These are phyloP conservation scores for Hypomontagnella monticulosa DNA, from an alignment of 495 filamentous ascomycete genomes.

Conservation along the genomic window DNA sequence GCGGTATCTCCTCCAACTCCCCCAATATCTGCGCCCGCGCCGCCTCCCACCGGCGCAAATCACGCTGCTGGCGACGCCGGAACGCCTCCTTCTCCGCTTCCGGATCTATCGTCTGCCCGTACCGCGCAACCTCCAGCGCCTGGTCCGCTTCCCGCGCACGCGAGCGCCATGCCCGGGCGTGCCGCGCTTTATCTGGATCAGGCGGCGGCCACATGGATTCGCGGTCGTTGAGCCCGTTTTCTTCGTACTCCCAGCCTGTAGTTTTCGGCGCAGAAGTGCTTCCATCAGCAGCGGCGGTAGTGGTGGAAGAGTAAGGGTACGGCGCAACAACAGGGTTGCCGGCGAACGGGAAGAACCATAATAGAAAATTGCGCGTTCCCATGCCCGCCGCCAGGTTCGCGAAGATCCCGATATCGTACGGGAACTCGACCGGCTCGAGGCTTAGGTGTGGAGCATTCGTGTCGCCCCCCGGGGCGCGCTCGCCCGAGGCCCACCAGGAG, in stretches of 20 bases:
- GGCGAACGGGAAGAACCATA: conserved; percentile 62
- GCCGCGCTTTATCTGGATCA: conserved; percentile 83
- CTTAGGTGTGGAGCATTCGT: conserved; percentile 50
- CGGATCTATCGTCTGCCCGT: conserved; percentile 62
- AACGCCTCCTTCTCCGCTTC: conserved; percentile 58
- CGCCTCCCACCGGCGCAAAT: conserved; percentile 36
- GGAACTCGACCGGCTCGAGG: conserved; percentile 79
- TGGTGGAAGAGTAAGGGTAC: not conserved
- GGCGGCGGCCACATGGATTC: conserved; percentile 79
- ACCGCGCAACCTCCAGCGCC: conserved; percentile 50
- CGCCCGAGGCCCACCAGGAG: conserved; percentile 40
- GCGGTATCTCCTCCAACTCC: conserved; percentile 54
- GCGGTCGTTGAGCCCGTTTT: conserved; percentile 87
- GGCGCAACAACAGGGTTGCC: conserved; percentile 48
- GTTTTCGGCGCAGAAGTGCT: conserved; percentile 27
- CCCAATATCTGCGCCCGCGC: conserved; percentile 44
- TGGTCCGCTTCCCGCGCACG: conserved; percentile 40
- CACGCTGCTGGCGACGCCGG: conserved; percentile 40
- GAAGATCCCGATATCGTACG: conserved; percentile 91
- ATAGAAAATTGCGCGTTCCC: conserved; percentile 63
- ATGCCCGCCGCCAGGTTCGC: conserved; percentile 78
- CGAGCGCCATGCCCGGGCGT: conserved; percentile 49
- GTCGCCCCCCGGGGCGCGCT: conserved; percentile 38
- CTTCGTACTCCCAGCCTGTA: conserved; percentile 74
- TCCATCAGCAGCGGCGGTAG: not conserved